Percentiles rank a stretch among this genome's conserved stretches.
These are phyloP conservation scores for Lactarius sanguifluus DNA, from an alignment of 768 basidiomycete species.

Conservation along the genomic window DNA sequence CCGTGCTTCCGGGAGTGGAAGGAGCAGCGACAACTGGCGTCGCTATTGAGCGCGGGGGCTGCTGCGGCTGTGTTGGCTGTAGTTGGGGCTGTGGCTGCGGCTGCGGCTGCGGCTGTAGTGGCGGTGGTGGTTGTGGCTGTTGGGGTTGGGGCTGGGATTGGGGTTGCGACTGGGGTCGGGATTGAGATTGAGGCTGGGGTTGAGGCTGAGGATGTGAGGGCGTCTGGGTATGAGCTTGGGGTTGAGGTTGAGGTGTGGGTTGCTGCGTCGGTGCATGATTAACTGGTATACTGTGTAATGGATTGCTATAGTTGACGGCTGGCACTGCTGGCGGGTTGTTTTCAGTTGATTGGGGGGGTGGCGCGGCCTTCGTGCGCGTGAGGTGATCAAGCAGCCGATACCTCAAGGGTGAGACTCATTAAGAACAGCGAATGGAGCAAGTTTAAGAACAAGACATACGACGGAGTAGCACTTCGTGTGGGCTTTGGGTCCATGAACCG, in stretches of 20 bases:
- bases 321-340: background rate
- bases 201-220: conserved; percentile 13
- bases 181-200: background rate
- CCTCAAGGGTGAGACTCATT: conserved; percentile 4
- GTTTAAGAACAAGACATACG: conserved; percentile 38
- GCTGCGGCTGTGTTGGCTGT: conserved; percentile 21
- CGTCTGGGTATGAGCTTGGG: conserved; percentile 11
- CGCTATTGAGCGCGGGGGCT: conserved; percentile 17
- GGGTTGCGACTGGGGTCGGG: conserved; percentile 1
- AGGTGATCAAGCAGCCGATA: conserved; percentile 29
- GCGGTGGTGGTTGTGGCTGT: conserved; percentile 10
- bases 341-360: conserved; percentile 7
- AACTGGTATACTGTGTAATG: conserved; percentile 13
- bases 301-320: conserved; percentile 8
- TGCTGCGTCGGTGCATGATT: conserved; percentile 2
- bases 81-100: conserved; percentile 17
- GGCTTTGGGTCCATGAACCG: conserved; percentile 72
- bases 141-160: conserved; percentile 16
- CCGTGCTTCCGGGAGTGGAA: conserved; percentile 23
- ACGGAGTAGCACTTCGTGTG: conserved; percentile 48
- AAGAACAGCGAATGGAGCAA: background rate
- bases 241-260: conserved; percentile 13
- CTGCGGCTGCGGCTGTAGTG: conserved; percentile 13
- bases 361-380: background rate
- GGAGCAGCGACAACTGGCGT: conserved; percentile 22